Conservation (phyloP, 2,329 filamentous ascomycete species). For the Fusarium sp. region DNA sequence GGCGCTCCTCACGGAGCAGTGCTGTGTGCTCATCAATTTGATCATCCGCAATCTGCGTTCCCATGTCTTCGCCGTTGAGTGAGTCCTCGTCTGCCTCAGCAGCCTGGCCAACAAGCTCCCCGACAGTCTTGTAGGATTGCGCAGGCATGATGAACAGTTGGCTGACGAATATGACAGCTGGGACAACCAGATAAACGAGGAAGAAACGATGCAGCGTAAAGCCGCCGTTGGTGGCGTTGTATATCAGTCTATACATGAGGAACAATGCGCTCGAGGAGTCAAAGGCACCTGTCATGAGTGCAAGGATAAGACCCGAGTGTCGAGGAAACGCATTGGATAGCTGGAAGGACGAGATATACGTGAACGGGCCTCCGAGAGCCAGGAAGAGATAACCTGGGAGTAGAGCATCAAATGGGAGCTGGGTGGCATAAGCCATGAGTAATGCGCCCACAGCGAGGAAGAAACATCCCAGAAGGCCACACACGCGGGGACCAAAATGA, state of each 20-base stretch:
- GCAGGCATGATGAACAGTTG: slow-evolving; percentile 80
- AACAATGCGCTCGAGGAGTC: slow-evolving; percentile 86
- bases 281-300: slow-evolving; percentile 84
- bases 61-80: slow-evolving; percentile 42
- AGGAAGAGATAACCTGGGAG: slow-evolving; percentile 81
- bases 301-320: slow-evolving; percentile 82
- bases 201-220: slow-evolving; percentile 79
- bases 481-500: slow-evolving; percentile 81
- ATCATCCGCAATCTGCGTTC: slow-evolving; percentile 57
- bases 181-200: slow-evolving; percentile 77
- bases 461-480: slow-evolving; percentile 75
- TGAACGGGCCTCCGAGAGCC: slow-evolving; percentile 82
- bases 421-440: slow-evolving; percentile 75
- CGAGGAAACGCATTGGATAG: slow-evolving; percentile 86
- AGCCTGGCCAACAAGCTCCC: slow-evolving; percentile 82
- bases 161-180: slow-evolving; percentile 71
- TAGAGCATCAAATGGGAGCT: slow-evolving; percentile 76
- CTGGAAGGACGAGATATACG: slow-evolving; percentile 87
- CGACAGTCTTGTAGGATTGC: slow-evolving; percentile 85
- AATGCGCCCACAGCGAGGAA: slow-evolving; percentile 78
- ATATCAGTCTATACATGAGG: slow-evolving; percentile 78
- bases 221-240: slow-evolving; percentile 65
- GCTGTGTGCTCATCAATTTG: slow-evolving; percentile 70
- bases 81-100: slow-evolving; percentile 62
- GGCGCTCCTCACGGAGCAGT: slow-evolving; percentile 66